These are phyloP conservation scores for Ramularia endophylla DNA, from an alignment of 2,329 filamentous ascomycete genomes.

Conservation along the genomic window DNA sequence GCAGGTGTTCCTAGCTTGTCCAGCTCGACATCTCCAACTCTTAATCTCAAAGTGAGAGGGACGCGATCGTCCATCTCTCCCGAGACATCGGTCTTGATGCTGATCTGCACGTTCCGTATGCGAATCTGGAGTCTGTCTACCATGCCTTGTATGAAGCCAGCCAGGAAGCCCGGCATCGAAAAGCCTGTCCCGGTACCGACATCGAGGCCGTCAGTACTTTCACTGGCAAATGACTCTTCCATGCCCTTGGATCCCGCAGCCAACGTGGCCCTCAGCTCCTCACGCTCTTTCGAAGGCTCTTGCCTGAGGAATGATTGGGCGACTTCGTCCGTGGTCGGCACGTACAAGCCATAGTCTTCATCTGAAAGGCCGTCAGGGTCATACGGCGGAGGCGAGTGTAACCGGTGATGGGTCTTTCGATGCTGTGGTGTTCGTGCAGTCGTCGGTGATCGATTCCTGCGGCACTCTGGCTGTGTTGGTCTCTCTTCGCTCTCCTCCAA, in stretches of 20 bases:
- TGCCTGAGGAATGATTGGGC: slow-evolving; percentile 73
- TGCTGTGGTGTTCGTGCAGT: slow-evolving; percentile 26
- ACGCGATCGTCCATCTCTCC: slow-evolving; percentile 23
- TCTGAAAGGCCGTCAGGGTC: slow-evolving; percentile 20
- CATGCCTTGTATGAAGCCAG: slow-evolving; percentile 67
- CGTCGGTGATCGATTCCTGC: slow-evolving; percentile 22
- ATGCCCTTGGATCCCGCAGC: slow-evolving; percentile 51
- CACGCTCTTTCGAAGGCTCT: slow-evolving; percentile 60
- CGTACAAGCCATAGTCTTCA: slow-evolving; percentile 31
- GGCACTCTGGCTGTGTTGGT: slow-evolving; percentile 30
- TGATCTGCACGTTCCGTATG: slow-evolving; percentile 60
- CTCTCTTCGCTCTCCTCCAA: slow-evolving; percentile 17
- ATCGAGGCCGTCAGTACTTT: slow-evolving; percentile 51
- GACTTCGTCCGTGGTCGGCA: slow-evolving; percentile 67
- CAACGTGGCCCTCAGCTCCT: slow-evolving; percentile 63
- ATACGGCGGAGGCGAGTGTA: slow-evolving; percentile 27
- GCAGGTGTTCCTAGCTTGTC: too few species aligned
- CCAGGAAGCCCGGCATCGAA: slow-evolving; percentile 63
- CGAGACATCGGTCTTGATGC: slow-evolving; percentile 54
- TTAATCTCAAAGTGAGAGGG: slow-evolving; percentile 57
- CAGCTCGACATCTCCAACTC: slow-evolving; percentile 58
- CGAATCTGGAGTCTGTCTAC: slow-evolving; percentile 63
- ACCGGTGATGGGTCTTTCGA: slow-evolving; percentile 30
- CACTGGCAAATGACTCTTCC: slow-evolving; percentile 52
- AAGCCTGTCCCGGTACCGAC: slow-evolving; percentile 66